Conservation (phyloP, 192 early-diverging fungal genomes). For the Chytriomyces confervae region DNA sequence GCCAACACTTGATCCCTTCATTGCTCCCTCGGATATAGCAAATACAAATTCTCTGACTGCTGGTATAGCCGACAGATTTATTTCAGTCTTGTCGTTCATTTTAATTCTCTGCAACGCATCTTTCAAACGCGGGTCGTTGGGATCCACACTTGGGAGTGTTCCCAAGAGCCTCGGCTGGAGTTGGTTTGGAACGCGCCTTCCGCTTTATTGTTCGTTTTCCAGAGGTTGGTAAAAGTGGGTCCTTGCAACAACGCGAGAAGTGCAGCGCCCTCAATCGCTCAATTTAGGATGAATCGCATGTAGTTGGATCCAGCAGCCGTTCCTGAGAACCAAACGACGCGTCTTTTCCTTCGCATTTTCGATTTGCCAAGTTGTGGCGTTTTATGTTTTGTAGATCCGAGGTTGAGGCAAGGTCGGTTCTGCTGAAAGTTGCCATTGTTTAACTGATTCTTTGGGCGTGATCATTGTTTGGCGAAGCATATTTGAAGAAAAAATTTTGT, state of each 20-base stretch:
- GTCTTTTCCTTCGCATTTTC: neutral
- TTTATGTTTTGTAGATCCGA: neutral
- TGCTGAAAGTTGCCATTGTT: neutral
- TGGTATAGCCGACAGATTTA: too few relatives aligned
- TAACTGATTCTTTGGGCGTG: neutral
- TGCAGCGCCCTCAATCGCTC: constrained; percentile 20
- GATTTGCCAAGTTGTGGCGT: neutral
- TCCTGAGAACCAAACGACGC: neutral
- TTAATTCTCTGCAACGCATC: constrained; percentile 49
- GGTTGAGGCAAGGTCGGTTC: neutral
- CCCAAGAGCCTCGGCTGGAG: constrained; percentile 58
- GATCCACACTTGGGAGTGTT: constrained; percentile 86
- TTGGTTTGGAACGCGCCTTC: neutral
- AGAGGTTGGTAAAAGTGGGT: neutral
- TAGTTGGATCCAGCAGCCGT: constrained; percentile 16
- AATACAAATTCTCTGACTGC: too few relatives aligned
- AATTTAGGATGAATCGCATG: constrained; percentile 9
- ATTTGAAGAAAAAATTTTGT: too few relatives aligned
- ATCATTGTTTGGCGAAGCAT: too few relatives aligned
- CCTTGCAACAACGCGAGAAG: neutral
- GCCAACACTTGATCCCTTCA: too few relatives aligned
- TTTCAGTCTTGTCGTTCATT: constrained; percentile 23
- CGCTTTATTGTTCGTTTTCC: neutral
- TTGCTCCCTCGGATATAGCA: too few relatives aligned
- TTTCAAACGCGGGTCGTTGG: constrained; percentile 81